Conservation (phyloP, 495 filamentous ascomycete genomes). For the Trichoderma gamsii region DNA sequence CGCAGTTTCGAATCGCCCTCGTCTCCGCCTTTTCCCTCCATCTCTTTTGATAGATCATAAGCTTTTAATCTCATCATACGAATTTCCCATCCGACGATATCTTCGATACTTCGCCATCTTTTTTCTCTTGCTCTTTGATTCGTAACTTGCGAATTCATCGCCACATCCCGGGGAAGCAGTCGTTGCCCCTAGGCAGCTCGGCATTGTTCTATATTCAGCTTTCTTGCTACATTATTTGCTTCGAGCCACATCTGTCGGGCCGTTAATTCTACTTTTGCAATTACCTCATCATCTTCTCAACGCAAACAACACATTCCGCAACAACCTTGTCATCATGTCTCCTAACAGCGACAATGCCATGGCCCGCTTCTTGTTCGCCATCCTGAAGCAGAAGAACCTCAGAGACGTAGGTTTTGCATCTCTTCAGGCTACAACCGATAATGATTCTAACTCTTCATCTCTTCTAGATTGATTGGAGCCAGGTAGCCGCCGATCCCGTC, state of each 20-base stretch:
- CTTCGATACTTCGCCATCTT: not conserved
- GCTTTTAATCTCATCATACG: not conserved
- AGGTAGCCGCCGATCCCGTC: constrained; percentile 52
- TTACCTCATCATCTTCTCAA: not conserved
- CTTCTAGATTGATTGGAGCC: constrained; percentile 65
- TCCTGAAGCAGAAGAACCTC: constrained; percentile 67
- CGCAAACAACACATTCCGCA: not conserved
- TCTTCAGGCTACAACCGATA: not conserved
- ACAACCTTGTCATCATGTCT: constrained; percentile 31
- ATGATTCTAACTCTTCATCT: not conserved
- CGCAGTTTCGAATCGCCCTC: not conserved
- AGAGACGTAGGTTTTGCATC: constrained; percentile 52
- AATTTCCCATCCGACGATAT: not conserved
- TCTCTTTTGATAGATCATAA: not conserved
- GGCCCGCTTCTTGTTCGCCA: constrained; percentile 64
- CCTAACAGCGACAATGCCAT: constrained; percentile 45
- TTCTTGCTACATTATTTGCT: not conserved
- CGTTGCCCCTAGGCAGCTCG: not conserved
- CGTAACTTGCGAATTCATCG: not conserved
- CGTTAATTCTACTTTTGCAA: not conserved
- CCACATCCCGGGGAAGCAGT: not conserved
- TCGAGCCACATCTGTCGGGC: not conserved
- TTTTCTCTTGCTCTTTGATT: not conserved
- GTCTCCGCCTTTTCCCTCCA: not conserved
- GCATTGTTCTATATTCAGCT: not conserved